Evolutionary conservation across 169 alveolate species (phyloP).

Genomic region (Theileria equi): DNA sequence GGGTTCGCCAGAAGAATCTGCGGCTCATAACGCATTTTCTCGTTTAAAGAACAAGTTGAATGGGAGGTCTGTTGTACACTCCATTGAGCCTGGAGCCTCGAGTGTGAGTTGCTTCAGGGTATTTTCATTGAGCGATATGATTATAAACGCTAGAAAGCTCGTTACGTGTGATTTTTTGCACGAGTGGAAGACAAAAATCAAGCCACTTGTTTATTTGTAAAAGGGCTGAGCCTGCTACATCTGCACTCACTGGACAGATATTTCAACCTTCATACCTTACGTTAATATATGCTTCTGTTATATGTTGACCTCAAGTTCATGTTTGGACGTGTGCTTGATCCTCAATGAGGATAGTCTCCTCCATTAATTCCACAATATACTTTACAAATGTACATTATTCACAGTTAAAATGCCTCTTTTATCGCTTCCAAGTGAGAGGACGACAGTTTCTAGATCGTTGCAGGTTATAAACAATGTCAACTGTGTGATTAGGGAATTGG

Average conservation of each 20-base stretch:
- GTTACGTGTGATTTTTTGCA: too few species aligned
- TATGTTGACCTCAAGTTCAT: neutral
- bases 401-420: neutral
- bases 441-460: constrained; percentile 23
- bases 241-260: too few species aligned
- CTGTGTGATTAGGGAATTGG: constrained; percentile 87
- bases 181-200: neutral
- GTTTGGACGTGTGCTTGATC: neutral
- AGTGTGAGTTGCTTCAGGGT: too few species aligned
- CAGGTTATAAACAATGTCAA: constrained; percentile 66
- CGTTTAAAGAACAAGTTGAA: too few species aligned
- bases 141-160: too few species aligned
- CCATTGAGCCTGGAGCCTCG: too few species aligned
- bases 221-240: too few species aligned
- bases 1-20: too few species aligned
- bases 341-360: neutral
- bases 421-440: neutral
- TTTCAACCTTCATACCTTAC: neutral
- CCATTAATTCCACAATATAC: neutral
- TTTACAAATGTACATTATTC: neutral
- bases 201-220: too few species aligned
- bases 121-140: too few species aligned
- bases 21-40: too few species aligned
- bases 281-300: neutral
- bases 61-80: too few species aligned